Conservation (phyloP, 768 basidiomycete species). For the Hygrocybe punicea region DNA sequence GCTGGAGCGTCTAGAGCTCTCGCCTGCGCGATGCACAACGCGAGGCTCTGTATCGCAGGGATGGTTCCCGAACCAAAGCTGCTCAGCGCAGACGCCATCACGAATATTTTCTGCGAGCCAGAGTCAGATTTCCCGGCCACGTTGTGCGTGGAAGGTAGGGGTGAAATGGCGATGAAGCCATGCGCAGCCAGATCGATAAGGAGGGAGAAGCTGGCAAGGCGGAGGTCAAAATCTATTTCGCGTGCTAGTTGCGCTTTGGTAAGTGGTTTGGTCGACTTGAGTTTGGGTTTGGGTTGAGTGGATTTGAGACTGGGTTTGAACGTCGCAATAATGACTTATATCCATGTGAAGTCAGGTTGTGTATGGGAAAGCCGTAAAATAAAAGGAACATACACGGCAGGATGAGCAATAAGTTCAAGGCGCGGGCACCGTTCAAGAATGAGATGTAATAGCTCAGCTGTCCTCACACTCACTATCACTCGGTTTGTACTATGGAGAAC, state of each 20-base stretch:
- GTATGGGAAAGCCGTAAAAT: not conserved
- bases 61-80: constrained; percentile 63
- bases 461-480: not conserved
- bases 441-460: constrained; percentile 72
- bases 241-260: constrained; percentile 53
- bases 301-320: constrained; percentile 49
- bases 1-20: constrained; percentile 34
- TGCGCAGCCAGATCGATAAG: constrained; percentile 65
- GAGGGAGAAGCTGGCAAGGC: constrained; percentile 58
- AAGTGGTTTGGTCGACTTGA: constrained; percentile 34
- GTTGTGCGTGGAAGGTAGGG: constrained; percentile 43
- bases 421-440: constrained; percentile 58
- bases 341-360: not conserved
- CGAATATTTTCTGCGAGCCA: constrained; percentile 49
- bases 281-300: constrained; percentile 51
- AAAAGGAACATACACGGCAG: constrained; percentile 35
- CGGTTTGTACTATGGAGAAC: not conserved
- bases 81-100: constrained; percentile 55
- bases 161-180: constrained; percentile 51
- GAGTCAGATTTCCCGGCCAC: no score
- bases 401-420: constrained; percentile 54
- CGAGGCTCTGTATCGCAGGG: constrained; percentile 71
- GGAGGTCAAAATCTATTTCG: constrained; percentile 70
- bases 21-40: constrained; percentile 57
- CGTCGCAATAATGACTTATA: constrained; percentile 52